These are phyloP conservation scores for Oropetium thomaeum DNA, from an alignment of 176 grass and related monocot genomes.

Conservation along the genomic window DNA sequence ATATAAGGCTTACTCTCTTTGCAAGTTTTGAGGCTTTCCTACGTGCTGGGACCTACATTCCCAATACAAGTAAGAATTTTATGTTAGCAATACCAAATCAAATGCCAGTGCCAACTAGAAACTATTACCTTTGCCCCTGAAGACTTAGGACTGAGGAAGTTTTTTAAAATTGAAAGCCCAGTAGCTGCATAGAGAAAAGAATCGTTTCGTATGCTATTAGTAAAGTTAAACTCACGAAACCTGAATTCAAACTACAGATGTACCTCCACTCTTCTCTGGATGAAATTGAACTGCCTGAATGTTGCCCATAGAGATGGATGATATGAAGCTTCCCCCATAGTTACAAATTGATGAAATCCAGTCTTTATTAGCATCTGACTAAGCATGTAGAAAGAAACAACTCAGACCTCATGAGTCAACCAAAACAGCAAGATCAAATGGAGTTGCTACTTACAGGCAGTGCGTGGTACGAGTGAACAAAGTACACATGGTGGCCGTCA, in stretches of 20 bases:
- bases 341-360: constrained; percentile 92
- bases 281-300: constrained; percentile 95
- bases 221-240: background rate
- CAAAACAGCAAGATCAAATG: constrained; percentile 12
- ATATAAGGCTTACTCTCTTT: constrained; percentile 72
- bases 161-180: constrained; percentile 79
- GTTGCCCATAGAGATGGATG: constrained; percentile 90
- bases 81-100: background rate
- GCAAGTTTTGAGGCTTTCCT: constrained; percentile 91
- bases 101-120: constrained; percentile 16
- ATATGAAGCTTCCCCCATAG: constrained; percentile 82
- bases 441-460: constrained; percentile 50
- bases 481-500: constrained; percentile 88
- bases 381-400: constrained; percentile 43
- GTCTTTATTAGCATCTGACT: constrained; percentile 86
- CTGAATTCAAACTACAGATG: constrained; percentile 8
- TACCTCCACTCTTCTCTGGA: constrained; percentile 98
- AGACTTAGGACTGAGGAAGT: constrained; percentile 67
- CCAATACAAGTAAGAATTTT: constrained; percentile 9
- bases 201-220: background rate
- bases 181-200: constrained; percentile 52
- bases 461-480: constrained; percentile 92
- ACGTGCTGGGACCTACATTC: constrained; percentile 48
- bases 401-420: constrained; percentile 34
- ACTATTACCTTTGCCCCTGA: constrained; percentile 63